phyloP scores from a whole-genome alignment of 1,284 basidiomycete genomes.

The Puccinia triticina region DNA sequence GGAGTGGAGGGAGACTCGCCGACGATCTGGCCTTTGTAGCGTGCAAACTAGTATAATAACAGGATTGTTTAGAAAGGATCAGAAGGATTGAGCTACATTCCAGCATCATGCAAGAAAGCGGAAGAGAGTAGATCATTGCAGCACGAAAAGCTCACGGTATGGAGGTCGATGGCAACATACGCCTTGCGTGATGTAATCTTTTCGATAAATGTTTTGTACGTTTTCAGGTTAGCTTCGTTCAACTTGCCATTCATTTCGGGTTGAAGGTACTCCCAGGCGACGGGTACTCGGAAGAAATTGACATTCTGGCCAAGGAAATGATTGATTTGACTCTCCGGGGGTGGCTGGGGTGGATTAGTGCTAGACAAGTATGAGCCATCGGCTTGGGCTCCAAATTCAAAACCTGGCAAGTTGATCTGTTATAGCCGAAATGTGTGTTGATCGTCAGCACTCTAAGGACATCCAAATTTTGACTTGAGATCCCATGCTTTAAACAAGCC shows the following conservation, averaged over 20 bases:
- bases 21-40: conserved; percentile 12
- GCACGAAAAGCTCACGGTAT: conserved; percentile 9
- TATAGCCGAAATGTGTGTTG: not conserved
- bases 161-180: conserved; percentile 30
- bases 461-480: not conserved
- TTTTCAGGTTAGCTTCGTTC: not conserved
- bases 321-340: conserved; percentile 18
- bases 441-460: not conserved
- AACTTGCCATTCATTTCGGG: conserved; percentile 6
- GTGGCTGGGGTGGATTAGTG: not conserved
- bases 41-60: not conserved
- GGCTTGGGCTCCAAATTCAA: conserved; percentile 28
- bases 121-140: not conserved
- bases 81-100: not conserved
- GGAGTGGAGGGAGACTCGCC: conserved; percentile 4
- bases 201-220: not conserved
- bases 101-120: no score
- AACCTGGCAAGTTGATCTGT: conserved; percentile 40
- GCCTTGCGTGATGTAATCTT: conserved; percentile 5
- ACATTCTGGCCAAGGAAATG: conserved; percentile 29
- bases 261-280: conserved; percentile 30
- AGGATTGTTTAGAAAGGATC: not conserved
- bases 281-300: conserved; percentile 28
- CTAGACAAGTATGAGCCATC: not conserved
- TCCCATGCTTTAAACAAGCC: not conserved